Evolutionary conservation across 2,329 filamentous ascomycete genomes (phyloP).

Genomic region (Cylindrodendrum hubeiense): DNA sequence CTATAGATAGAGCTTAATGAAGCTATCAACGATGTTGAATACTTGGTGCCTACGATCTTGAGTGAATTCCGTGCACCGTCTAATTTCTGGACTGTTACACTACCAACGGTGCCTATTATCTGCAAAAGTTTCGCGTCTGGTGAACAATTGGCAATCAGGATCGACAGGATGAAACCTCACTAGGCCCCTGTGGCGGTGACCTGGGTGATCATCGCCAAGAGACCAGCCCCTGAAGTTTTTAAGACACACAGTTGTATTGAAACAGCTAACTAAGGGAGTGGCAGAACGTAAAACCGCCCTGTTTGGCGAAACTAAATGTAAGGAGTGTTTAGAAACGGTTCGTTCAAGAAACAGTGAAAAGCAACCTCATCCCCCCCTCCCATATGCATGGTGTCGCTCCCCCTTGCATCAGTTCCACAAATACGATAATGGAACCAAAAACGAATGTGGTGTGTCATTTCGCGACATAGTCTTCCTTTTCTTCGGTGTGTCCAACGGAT

Average conservation of each 20-base stretch:
- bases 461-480: neutral
- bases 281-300: constrained; percentile 2
- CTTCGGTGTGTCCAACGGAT: neutral
- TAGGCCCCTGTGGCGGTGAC: neutral
- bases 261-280: constrained; percentile 12
- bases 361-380: constrained; percentile 1
- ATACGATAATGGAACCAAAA: neutral
- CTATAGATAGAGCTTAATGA: constrained; percentile 36
- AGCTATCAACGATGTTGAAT: constrained; percentile 23
- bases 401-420: neutral
- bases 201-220: neutral
- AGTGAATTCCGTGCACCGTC: neutral
- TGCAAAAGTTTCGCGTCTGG: neutral
- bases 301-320: neutral
- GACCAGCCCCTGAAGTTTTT: neutral
- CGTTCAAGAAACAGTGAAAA: neutral
- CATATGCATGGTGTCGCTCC: neutral
- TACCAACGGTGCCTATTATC: neutral
- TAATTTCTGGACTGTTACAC: neutral
- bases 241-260: constrained; percentile 11
- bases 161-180: constrained; percentile 20
- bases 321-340: constrained; percentile 3
- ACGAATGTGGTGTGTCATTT: neutral
- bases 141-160: constrained; percentile 16
- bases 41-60: neutral